These are phyloP conservation scores for Deinandra increscens DNA, from an alignment of 129 eudicot species.

Conservation along the genomic window DNA sequence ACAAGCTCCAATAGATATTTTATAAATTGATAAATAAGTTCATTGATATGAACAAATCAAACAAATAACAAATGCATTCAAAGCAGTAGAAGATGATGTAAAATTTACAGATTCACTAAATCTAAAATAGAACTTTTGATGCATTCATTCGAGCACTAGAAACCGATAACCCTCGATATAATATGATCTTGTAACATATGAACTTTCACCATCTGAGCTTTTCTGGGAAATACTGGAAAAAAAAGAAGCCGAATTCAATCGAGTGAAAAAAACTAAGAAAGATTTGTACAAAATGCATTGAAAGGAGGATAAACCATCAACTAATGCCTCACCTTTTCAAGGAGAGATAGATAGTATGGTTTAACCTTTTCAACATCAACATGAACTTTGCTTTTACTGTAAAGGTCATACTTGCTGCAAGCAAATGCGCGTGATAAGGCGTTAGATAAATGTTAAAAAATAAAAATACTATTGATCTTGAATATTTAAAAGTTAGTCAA, in stretches of 20 bases:
- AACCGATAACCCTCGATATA: not conserved
- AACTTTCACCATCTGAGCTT: conserved; percentile 59
- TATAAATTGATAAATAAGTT: not conserved
- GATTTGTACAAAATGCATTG: not conserved
- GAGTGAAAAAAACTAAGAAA: not conserved
- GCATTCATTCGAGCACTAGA: not conserved
- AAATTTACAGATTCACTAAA: conserved; percentile 5
- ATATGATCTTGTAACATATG: not conserved
- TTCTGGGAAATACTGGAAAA: conserved; percentile 56
- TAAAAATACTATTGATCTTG: no score
- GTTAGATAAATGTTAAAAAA: not conserved
- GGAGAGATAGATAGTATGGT: conserved; percentile 81
- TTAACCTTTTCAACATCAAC: conserved; percentile 80
- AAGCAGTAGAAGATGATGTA: not conserved
- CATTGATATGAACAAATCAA: not conserved
- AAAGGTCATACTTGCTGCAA: conserved; percentile 81
- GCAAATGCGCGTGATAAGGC: not conserved
- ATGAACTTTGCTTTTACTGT: conserved; percentile 86
- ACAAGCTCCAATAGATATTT: not conserved
- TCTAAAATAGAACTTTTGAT: not conserved
- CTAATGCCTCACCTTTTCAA: conserved; percentile 57
- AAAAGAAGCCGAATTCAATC: not conserved
- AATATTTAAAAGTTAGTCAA: not conserved
- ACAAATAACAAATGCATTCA: not conserved
- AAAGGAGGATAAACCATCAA: no score